These are phyloP conservation scores for Irpex sp. DNA, from an alignment of 1,284 basidiomycete species.

Conservation along the genomic window DNA sequence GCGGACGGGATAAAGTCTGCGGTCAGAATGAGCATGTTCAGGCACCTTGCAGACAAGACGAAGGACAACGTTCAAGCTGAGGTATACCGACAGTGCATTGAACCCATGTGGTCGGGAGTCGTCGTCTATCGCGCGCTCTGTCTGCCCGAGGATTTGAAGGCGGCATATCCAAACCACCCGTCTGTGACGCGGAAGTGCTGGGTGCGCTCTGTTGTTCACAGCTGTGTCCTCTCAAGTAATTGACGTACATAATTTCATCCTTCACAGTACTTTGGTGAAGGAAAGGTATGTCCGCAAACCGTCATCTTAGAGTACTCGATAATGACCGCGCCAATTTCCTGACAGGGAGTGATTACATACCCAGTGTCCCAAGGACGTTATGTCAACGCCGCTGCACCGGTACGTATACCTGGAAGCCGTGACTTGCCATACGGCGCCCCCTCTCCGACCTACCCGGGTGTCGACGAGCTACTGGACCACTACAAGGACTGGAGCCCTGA, in stretches of 20 bases:
- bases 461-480: constrained; percentile 25
- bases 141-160: constrained; percentile 28
- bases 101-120: constrained; percentile 35
- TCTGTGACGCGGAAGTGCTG: constrained; percentile 27
- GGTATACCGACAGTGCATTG: constrained; percentile 14
- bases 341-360: constrained; percentile 30
- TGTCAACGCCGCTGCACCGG: constrained; percentile 38
- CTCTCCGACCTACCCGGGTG: constrained; percentile 28
- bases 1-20: constrained; percentile 40
- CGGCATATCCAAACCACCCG: constrained; percentile 28
- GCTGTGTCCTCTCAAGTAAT: no score
- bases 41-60: constrained; percentile 16
- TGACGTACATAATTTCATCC: background rate
- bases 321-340: constrained; percentile 25
- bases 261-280: constrained; percentile 11
- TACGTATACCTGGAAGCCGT: constrained; percentile 27
- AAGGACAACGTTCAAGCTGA: constrained; percentile 9
- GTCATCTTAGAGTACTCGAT: background rate
- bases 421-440: constrained; percentile 29
- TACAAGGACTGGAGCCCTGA: constrained; percentile 38
- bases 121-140: constrained; percentile 35
- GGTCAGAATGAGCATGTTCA: constrained; percentile 22
- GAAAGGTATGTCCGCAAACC: constrained; percentile 3
- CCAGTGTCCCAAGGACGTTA: constrained; percentile 35
- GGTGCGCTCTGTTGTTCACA: constrained; percentile 22